A percentile compares a stretch with the other conserved stretches of the same genome.
Evolutionary conservation across 2,329 filamentous ascomycete genomes (phyloP).

Genomic region (Fusarium duplospermum): DNA sequence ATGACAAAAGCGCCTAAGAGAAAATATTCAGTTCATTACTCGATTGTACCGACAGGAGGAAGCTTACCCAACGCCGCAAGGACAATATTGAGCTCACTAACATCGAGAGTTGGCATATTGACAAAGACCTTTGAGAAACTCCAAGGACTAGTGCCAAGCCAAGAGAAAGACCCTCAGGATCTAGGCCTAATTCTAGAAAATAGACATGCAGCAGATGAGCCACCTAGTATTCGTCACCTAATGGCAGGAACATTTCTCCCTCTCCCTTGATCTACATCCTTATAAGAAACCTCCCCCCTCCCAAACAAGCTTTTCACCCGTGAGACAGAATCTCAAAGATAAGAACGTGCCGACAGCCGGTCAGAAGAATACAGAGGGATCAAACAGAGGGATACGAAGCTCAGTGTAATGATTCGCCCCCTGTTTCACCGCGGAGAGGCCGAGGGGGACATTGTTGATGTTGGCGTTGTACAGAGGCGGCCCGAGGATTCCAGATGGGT

Average conservation of each 20-base stretch:
- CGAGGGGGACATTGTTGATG: background rate
- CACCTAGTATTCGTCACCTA: background rate
- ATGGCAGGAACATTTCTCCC: background rate
- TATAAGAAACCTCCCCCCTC: background rate
- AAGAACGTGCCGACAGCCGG: background rate
- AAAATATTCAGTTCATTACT: too few relatives aligned
- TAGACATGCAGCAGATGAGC: background rate
- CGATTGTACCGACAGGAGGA: too few relatives aligned
- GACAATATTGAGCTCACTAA: conserved; percentile 45
- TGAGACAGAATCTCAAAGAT: background rate
- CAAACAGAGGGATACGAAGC: background rate
- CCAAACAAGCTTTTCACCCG: background rate
- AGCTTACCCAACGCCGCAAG: background rate
- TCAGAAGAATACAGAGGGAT: background rate
- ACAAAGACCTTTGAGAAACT: background rate
- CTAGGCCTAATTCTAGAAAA: background rate
- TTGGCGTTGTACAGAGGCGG: background rate
- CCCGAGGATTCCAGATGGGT: background rate
- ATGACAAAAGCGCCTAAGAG: conserved; percentile 53
- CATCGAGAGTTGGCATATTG: conserved; percentile 49
- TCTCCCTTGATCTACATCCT: conserved; percentile 4
- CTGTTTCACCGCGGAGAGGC: background rate
- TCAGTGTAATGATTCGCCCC: background rate
- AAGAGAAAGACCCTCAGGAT: background rate
- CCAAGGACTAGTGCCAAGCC: background rate